These are phyloP conservation scores for Alternaria brassicae DNA, from an alignment of 2,329 filamentous ascomycete genomes.

Conservation along the genomic window DNA sequence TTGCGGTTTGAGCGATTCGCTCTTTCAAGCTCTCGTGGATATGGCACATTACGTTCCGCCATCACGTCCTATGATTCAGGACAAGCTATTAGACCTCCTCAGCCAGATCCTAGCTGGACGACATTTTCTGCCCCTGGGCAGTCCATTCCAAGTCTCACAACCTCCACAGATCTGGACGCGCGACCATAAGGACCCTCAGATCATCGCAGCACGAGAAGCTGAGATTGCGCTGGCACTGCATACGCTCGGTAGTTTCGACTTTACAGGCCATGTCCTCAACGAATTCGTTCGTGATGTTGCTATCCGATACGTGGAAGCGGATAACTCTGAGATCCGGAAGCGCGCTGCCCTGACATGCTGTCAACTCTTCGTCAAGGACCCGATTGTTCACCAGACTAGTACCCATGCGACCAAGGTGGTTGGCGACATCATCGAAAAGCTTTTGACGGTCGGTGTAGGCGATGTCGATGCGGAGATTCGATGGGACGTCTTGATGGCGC, in stretches of 20 bases:
- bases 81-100: slow-evolving; percentile 90
- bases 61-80: slow-evolving; percentile 90
- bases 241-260: slow-evolving; percentile 97
- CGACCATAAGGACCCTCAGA: slow-evolving; percentile 82
- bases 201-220: slow-evolving; percentile 78
- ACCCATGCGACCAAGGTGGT: slow-evolving; percentile 97
- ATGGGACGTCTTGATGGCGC: slow-evolving; percentile 82
- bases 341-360: slow-evolving; percentile 96
- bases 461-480: slow-evolving; percentile 89
- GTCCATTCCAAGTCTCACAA: slow-evolving; percentile 83
- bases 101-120: slow-evolving; percentile 92
- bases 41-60: slow-evolving; percentile 99
- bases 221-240: slow-evolving; percentile 94
- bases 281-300: slow-evolving; percentile 98
- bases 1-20: slow-evolving; percentile 89
- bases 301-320: slow-evolving; percentile 96
- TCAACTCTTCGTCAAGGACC: slow-evolving; percentile 94
- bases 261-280: slow-evolving; percentile 85
- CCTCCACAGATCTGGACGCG: slow-evolving; percentile 84
- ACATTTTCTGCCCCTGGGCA: slow-evolving; percentile 89
- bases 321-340: slow-evolving; percentile 90
- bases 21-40: slow-evolving; percentile 94
- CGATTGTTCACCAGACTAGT: slow-evolving; percentile 97
- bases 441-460: slow-evolving; percentile 92
- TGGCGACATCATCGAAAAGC: slow-evolving; percentile 95